Percentiles rank a stretch among this genome's conserved stretches.
Conservation (phyloP, 169 alveolate species). For the Eimeria mitis region DNA sequence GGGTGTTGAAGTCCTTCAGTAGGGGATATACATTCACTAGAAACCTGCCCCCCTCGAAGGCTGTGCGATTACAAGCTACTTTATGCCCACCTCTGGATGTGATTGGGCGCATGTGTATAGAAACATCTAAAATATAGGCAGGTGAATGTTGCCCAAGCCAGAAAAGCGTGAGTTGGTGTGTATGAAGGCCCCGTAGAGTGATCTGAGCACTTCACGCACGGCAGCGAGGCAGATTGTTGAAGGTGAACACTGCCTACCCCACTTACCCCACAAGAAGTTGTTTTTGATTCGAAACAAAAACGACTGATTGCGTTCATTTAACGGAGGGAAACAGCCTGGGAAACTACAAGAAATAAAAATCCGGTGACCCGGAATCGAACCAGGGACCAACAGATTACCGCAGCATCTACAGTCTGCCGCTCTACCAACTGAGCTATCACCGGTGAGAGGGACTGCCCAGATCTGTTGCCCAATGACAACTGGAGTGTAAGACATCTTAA, state of each 20-base stretch:
- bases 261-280: neutral
- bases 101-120: neutral
- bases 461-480: neutral
- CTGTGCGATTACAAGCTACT: neutral
- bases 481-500: neutral
- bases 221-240: neutral
- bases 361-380: conserved; percentile 99
- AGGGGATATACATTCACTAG: neutral
- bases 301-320: neutral
- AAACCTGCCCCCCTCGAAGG: neutral
- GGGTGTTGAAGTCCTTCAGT: neutral
- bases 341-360: conserved; percentile 74
- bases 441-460: conserved; percentile 85
- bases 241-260: neutral
- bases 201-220: neutral
- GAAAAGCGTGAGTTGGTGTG: neutral
- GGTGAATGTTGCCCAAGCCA: neutral
- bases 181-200: neutral
- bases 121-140: neutral
- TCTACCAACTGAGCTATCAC: conserved; percentile 98
- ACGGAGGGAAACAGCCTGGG: neutral
- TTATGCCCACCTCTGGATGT: neutral
- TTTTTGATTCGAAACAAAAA: neutral
- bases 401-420: conserved; percentile 98
- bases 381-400: conserved; percentile 98